Evolutionary conservation across 768 basidiomycete species (phyloP).

Genomic region (Cytidiella melzeri): DNA sequence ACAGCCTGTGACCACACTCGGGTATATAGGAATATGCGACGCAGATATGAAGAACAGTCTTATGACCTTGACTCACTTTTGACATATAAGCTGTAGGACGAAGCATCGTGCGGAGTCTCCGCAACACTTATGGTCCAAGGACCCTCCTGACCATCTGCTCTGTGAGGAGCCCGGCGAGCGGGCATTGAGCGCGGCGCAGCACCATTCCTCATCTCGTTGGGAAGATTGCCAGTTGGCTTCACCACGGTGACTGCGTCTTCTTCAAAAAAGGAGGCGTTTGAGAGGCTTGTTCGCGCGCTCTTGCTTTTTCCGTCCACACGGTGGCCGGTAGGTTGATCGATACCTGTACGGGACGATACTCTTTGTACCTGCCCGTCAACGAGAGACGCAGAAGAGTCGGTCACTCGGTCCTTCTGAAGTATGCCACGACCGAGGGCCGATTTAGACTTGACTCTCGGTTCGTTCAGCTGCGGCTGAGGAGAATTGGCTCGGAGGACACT

Average conservation of each 20-base stretch:
- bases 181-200: slow-evolving; percentile 23
- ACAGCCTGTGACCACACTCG: not conserved
- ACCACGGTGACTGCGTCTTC: slow-evolving; percentile 24
- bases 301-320: slow-evolving; percentile 29
- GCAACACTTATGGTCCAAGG: slow-evolving; percentile 88
- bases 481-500: slow-evolving; percentile 29
- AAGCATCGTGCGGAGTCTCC: slow-evolving; percentile 70
- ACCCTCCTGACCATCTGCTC: slow-evolving; percentile 71
- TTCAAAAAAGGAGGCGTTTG: slow-evolving; percentile 39
- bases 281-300: slow-evolving; percentile 31
- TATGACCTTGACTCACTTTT: slow-evolving; percentile 67
- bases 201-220: slow-evolving; percentile 22
- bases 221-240: slow-evolving; percentile 9
- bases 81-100: slow-evolving; percentile 78
- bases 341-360: slow-evolving; percentile 34
- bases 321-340: slow-evolving; percentile 37
- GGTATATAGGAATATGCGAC: slow-evolving; percentile 20
- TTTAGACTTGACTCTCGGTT: slow-evolving; percentile 40
- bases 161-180: slow-evolving; percentile 38
- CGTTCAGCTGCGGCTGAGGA: slow-evolving; percentile 21
- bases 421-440: slow-evolving; percentile 38
- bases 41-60: too few relatives aligned
- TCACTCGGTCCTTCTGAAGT: not conserved
- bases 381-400: slow-evolving; percentile 7
- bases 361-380: slow-evolving; percentile 24